Evolutionary conservation across 2,329 filamentous ascomycete species (phyloP).

Genomic region (Aspergillus quadricinctus): DNA sequence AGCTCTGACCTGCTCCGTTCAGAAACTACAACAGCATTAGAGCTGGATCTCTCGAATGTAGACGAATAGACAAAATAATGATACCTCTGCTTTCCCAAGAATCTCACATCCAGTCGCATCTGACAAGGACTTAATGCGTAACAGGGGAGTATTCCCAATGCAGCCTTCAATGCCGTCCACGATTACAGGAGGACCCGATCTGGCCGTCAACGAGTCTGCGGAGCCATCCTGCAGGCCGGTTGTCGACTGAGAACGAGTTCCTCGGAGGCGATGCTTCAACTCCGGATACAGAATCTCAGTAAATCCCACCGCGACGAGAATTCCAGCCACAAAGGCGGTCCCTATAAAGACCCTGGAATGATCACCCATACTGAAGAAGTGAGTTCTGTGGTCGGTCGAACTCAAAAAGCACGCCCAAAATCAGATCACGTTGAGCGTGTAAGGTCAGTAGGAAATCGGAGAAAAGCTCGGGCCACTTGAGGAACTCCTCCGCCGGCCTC

Average conservation of each 20-base stretch:
- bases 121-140: conserved; percentile 80
- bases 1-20: conserved; percentile 88
- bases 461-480: conserved; percentile 37
- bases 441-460: not conserved
- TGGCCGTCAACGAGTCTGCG: conserved; percentile 17
- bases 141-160: conserved; percentile 88
- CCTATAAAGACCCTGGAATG: conserved; percentile 53
- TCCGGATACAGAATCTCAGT: conserved; percentile 76
- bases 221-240: conserved; percentile 1
- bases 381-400: not conserved
- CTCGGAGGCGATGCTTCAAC: conserved; percentile 59
- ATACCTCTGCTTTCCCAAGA: conserved; percentile 80
- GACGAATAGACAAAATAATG: conserved; percentile 1
- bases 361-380: conserved; percentile 26
- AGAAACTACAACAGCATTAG: conserved; percentile 57
- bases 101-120: conserved; percentile 84
- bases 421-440: not conserved
- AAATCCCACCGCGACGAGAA: conserved; percentile 69
- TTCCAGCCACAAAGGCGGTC: conserved; percentile 71
- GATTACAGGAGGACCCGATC: conserved; percentile 45
- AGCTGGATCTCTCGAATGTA: not conserved
- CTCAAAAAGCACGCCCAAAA: not conserved
- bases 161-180: conserved; percentile 81
- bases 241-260: conserved; percentile 25
- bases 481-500: conserved; percentile 11